Base-by-base conservation (phyloP, 495 filamentous ascomycete genomes). In the Xylaria intraflava region DNA sequence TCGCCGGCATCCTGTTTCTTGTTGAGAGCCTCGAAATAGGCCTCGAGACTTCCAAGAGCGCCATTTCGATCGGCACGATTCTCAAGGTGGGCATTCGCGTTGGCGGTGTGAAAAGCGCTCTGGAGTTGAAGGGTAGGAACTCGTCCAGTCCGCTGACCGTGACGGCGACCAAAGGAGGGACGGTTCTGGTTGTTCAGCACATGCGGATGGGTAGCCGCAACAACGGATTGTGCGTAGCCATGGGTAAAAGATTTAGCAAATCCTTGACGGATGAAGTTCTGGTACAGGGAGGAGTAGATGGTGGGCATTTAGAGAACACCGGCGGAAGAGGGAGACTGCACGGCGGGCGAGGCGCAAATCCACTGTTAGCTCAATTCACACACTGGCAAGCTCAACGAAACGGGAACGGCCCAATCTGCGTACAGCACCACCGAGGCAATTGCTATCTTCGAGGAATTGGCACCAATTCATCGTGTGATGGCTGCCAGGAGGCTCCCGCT, bases 191-290 rank as follows among this genome's bases (percentile, higher is more conserved):
- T 75, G 42, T 89, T 90, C 66, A 90, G 82, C 76, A 90, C 87
- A 69, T 88, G 84, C 42, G 75, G 74, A 64, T 96, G 91, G 44
- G 90, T 89, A 51, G 89, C 91, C 58, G 93, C 93, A 70, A 97
- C 92, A 73, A 98, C 84, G 59, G 92, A 94, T 69, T 96, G 92
- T 69, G 90, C 89, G 79, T 95, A 96, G 72, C 91, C 92, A 81
- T 95, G 89, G 67, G 89, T 91, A 70, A 97, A 85, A 69, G 89
- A 87, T 80, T 97, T 97, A 60, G 87, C 81, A 67, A 96, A 86
- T 83, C 88, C 92, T 76, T 91, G 89, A 73, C 94, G 93, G 82
- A 94, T 89, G 80, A 97, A 85, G 73, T 90, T 88, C 76, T 90
- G 75, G 68, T 77, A 80, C 53, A 82, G 66, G 59, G 72, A 74